Base-by-base conservation (phyloP, 2,329 filamentous ascomycete species). In the Capronia americana region DNA sequence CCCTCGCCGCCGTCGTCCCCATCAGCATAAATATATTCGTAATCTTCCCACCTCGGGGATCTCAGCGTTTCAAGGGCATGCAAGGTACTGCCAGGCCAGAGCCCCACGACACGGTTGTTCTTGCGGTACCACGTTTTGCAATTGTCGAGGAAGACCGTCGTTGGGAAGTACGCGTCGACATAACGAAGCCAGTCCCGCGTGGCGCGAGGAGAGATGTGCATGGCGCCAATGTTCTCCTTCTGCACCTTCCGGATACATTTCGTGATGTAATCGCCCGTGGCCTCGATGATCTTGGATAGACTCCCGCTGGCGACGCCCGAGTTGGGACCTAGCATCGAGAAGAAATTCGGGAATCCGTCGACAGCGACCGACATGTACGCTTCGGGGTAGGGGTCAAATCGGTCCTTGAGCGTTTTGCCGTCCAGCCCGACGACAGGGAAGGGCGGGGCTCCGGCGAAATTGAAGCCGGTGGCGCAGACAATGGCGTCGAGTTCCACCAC, bases 21-120 rank as follows among this genome's bases (percentile, higher is more conserved):
- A 10, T 30, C 28, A n/a, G 26, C 53, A 20, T 55, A 55, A 26
- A 30, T 28, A 61, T 79, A 78, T n/a, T 79, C 77, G 71, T 79
- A 82, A 67, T 82, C 80, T 71, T 82, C 80, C 64, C 75, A 81
- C 32, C 80, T 74, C 3, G 78, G 78, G 11, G 75, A 70, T 53
- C 77, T 74, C 59, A 81, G 77, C 2, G 76, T 68, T 61, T 81
- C 75, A 46, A 78, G 74, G 65, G 83, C 85, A 61, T 85, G 83
- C 50, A 85, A 77, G 0, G 78, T 81, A 2, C 78, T 80, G 4
- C 83, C 84, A 0, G 84, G 83, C 79, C 79, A 85, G 1, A 85
- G 74, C 1, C 81, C 80, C 73, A 72, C 75, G 30, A 82, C 78
- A 10, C 79, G 73, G 20, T 79, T 79, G 2, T 41, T 24, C 20